A percentile compares a stretch with the other conserved stretches of the same genome.
Evolutionary conservation across 2,329 filamentous ascomycete genomes (phyloP).

Genomic region (Fusarium sp.): DNA sequence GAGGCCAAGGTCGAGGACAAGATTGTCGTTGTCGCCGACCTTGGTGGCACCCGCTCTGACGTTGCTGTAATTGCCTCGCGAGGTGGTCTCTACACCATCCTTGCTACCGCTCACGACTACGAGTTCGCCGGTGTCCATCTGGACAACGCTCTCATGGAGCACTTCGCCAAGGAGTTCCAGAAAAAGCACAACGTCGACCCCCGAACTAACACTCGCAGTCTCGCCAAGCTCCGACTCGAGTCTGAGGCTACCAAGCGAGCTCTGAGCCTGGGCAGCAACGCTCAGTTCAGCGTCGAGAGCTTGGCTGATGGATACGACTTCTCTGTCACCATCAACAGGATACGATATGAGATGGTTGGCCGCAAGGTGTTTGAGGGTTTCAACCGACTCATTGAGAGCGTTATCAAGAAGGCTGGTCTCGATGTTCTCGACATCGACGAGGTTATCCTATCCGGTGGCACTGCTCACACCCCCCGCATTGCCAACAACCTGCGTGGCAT

Average conservation of each 20-base stretch:
- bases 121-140: conserved; percentile 87
- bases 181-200: conserved; percentile 96
- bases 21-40: conserved; percentile 87
- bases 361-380: conserved; percentile 90
- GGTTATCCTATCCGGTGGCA: conserved; percentile 91
- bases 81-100: conserved; percentile 94
- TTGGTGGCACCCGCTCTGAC: conserved; percentile 92
- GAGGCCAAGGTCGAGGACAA: conserved; percentile 83
- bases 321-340: conserved; percentile 88
- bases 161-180: conserved; percentile 98
- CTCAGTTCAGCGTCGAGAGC: conserved; percentile 92
- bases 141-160: conserved; percentile 90
- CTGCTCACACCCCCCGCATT: conserved; percentile 92
- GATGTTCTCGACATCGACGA: conserved; percentile 94
- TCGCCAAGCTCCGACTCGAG: conserved; percentile 94
- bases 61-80: conserved; percentile 89
- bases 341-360: conserved; percentile 89
- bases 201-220: conserved; percentile 77
- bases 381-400: conserved; percentile 83
- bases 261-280: conserved; percentile 86
- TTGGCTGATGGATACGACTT: conserved; percentile 91
- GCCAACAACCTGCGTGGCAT: conserved; percentile 79
- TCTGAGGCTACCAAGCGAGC: conserved; percentile 92
- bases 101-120: conserved; percentile 95
- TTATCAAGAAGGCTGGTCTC: conserved; percentile 89